Percentiles rank a stretch among this genome's conserved stretches.
Conservation (phyloP, 257 asterid species). For the Solanum paucissectum region DNA sequence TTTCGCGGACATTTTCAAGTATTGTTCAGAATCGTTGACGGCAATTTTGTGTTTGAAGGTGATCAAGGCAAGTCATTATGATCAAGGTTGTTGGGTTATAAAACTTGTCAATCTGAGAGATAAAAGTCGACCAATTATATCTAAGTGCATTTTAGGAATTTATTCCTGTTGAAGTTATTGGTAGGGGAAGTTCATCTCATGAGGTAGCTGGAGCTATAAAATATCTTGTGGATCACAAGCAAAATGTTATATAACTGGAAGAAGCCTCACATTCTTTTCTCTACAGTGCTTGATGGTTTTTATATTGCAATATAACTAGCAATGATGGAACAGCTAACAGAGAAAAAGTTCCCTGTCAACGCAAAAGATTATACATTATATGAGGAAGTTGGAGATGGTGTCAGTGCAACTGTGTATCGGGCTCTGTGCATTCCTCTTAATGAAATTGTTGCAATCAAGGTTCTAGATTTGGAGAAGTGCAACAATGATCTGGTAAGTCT, state of each 20-base stretch:
- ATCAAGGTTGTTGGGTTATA: background rate
- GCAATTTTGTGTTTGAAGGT: background rate
- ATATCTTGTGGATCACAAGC: constrained; percentile 7
- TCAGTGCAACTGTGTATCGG: constrained; percentile 85
- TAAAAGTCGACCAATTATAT: background rate
- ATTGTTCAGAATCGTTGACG: background rate
- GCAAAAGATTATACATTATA: constrained; percentile 62
- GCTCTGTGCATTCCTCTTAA: constrained; percentile 78
- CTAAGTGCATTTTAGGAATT: background rate
- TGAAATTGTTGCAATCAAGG: constrained; percentile 89
- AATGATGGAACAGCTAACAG: constrained; percentile 39
- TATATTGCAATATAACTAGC: constrained; percentile 17
- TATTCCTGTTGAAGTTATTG: background rate
- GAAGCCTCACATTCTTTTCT: constrained; percentile 10
- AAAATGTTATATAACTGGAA: constrained; percentile 26
- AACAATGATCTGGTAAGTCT: constrained; percentile 86
- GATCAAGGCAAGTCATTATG: background rate
- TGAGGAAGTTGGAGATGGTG: constrained; percentile 99
- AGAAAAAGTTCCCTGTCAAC: constrained; percentile 61
- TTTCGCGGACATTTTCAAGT: background rate
- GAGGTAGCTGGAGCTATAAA: constrained; percentile 12
- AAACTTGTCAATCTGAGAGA: background rate
- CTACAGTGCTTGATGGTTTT: constrained; percentile 6
- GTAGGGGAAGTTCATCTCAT: background rate
- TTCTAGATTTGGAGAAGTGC: constrained; percentile 97